Evolutionary conservation across 805 yeast species (phyloP).

Genomic region (Candida michaelii): DNA sequence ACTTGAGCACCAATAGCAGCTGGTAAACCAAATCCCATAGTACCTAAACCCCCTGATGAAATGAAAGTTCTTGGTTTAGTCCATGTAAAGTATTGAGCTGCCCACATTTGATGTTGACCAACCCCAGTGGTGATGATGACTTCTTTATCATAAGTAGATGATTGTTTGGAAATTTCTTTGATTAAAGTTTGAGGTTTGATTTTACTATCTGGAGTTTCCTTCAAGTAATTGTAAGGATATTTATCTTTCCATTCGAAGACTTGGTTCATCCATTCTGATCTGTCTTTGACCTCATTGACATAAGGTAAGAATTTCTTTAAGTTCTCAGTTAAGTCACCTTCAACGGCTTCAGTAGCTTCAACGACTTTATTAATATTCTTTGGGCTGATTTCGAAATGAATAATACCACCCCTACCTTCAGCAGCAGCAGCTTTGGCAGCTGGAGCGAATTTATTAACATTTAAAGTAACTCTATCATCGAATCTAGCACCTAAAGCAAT

Average conservation of each 20-base stretch:
- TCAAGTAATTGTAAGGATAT: constrained; percentile 81
- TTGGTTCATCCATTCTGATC: constrained; percentile 78
- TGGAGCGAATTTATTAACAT: constrained; percentile 87
- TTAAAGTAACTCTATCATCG: constrained; percentile 96
- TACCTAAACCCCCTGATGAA: constrained; percentile 98
- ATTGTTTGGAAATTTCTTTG: constrained; percentile 71
- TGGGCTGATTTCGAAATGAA: constrained; percentile 94
- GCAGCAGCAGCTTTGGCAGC: constrained; percentile 85
- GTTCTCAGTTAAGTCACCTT: constrained; percentile 90
- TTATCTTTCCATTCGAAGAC: constrained; percentile 80
- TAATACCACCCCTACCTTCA: constrained; percentile 90
- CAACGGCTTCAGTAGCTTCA: constrained; percentile 92
- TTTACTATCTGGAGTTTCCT: constrained; percentile 74
- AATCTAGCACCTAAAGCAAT: constrained; percentile 96
- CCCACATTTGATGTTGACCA: constrained; percentile 99
- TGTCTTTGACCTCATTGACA: constrained; percentile 58
- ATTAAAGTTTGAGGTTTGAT: constrained; percentile 94
- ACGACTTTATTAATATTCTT: constrained; percentile 98
- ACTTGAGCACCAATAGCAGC: constrained; percentile 98
- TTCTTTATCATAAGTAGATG: constrained; percentile 61
- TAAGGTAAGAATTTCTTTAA: constrained; percentile 71
- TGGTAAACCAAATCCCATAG: constrained; percentile 98
- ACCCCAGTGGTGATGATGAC: constrained; percentile 96
- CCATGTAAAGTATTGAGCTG: constrained; percentile 97
- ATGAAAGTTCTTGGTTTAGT: constrained; percentile 87